These are phyloP conservation scores for Pythium utonaiense DNA, from an alignment of 352 stramenopile species.

Conservation along the genomic window DNA sequence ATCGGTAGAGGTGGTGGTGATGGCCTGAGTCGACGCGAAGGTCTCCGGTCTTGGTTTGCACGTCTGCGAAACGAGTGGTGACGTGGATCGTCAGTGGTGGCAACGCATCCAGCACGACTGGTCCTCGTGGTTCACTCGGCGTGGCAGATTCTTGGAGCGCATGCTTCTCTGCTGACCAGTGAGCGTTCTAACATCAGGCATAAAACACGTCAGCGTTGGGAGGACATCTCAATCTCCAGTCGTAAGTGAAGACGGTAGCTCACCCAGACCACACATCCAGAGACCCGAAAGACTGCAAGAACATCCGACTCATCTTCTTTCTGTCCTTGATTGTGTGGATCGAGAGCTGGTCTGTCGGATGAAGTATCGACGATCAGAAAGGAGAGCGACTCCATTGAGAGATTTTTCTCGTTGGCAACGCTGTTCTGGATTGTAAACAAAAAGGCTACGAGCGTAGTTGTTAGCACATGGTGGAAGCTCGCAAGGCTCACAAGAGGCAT, in stretches of 20 bases:
- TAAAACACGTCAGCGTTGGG: background rate
- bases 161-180: constrained; percentile 22
- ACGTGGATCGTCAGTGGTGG: constrained; percentile 15
- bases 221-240: background rate
- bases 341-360: background rate
- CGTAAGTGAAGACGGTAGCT: constrained; percentile 3
- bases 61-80: background rate
- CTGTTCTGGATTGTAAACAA: constrained; percentile 35
- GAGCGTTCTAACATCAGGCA: constrained; percentile 31
- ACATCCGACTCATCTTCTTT: constrained; percentile 2
- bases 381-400: constrained; percentile 22
- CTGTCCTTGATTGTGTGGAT: background rate
- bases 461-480: too few species aligned
- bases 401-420: constrained; percentile 20
- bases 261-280: constrained; percentile 46
- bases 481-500: too few species aligned
- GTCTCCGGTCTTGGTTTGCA: background rate
- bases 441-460: constrained; percentile 24
- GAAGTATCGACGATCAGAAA: constrained; percentile 18
- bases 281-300: constrained; percentile 32
- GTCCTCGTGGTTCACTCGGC: background rate
- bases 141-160: constrained; percentile 17
- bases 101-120: constrained; percentile 1
- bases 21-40: background rate
- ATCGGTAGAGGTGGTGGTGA: constrained; percentile 19